Evolutionary conservation across 139 green algal genomes (phyloP), one percentile per base, ranked within the genome.

Genomic region (Nannochloris sp.): DNA sequence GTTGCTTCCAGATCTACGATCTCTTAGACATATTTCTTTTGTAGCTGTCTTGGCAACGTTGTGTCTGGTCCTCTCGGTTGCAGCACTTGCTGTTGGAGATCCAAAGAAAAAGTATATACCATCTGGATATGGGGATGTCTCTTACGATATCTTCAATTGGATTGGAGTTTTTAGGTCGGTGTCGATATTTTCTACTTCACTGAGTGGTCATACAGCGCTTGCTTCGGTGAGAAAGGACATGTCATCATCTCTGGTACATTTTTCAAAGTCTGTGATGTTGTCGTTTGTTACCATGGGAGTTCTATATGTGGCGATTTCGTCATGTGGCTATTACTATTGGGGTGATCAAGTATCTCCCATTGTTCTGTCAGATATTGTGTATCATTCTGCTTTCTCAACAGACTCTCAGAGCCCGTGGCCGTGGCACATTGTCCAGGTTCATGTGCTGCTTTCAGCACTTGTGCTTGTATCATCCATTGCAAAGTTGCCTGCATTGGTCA

Each of bases 171-270:
- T 83, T 4, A 62, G 70, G 48, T 44, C 63, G 4, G 43, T 81
- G 3, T 79, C 78, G 40, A 85, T 86, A 36, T 86, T 86, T 70
- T 75, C 72, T 1, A 43, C 83, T 5, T 62, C 50, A 36, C 57
- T 78, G 40, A 74, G 68, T 7, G 80, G 71, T 24, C 80, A 86
- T 57, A 71, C 68, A 59, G 73, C 77, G 31, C 66, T 86, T 53
- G 78, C 80, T 10, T 61, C 72, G 10, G 55, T 86, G 48, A 63
- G 79, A 19, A 65, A 63, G 29, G 59, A 57, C 49, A 84, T 86
- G 79, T 34, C 23, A 54, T 25, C n/a, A n/a, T 19, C 16, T 53
- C 76, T 73, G 21, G 23, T 37, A 1, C 31, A 29, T 16, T 79
- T 80, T 55, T 56, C 69, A 5, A 27, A 46, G 1, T 72, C 76